Evolutionary conservation across 768 basidiomycete genomes (phyloP), one percentile per base, ranked within the genome.

Genomic region (Sistotremastrum suecicum): DNA sequence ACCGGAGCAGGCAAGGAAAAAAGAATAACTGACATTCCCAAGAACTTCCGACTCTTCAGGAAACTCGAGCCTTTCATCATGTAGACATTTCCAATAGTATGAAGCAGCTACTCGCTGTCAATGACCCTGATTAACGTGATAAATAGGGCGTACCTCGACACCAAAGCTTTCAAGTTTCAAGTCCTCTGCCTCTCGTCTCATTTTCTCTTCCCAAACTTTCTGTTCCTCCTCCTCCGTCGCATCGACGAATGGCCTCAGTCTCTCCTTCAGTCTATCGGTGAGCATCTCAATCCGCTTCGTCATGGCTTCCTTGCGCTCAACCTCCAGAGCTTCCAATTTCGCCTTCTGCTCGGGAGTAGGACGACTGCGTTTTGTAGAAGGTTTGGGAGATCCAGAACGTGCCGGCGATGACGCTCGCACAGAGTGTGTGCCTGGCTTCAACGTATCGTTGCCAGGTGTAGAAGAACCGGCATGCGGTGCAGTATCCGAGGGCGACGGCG

Each of bases 81-180:
- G 60, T 99, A 99, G 29, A 94, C 80, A 38, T 74, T 79, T 2
- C 90, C 87, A 51, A 95, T 92, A 8, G 89, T 81, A 57, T 95
- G 90, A 30, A 94, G 64, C 36, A 94, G 73, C 83, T 88, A 49
- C 9, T 34, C 5, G 3, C 32, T 6, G 30, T 3, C 43, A 10
- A 32, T 7, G 30, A 29, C 6, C 39, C 8, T 8, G 31, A 7
- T 5, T 11, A 44, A 28, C 7, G 9, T 33, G 29, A 45, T 7
- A 40, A 5, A 41, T 37, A 60, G 8, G 33, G 44, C 74, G 32
- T 54, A 87, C 83, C 77, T 97, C 94, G 28, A 98, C 80, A 41
- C 95, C 95, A 62, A 99, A 99, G 53, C 87, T 91, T 68, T 99
- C 94, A 44, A 97, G 64, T 67, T 97, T 97, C 54, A 99, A 59